Base-by-base conservation (phyloP, 768 basidiomycete species). In the Termitomyces sp. region DNA sequence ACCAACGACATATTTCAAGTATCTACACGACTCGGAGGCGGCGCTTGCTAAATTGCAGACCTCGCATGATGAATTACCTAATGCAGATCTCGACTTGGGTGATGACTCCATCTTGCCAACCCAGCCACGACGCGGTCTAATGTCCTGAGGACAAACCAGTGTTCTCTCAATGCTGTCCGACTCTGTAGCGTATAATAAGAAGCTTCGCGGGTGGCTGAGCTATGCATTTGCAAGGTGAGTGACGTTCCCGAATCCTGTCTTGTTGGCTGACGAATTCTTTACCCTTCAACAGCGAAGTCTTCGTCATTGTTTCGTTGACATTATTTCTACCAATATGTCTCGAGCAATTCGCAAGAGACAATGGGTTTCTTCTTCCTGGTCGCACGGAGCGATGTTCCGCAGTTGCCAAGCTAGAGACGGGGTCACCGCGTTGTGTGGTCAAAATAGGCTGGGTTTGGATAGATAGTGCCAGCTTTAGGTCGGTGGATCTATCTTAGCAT, bases 401-500 rank as follows among this genome's bases (percentile, higher is more conserved):
- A 4, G 46, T 63, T 5, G 61, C 61, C n/a, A 57, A 60, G 16
- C 55, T 65, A 7, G 65, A 59, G 52, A 53, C 46, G 12, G 65
- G 60, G 14, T 51, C 56, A 2, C 78, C 71, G 16, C 79, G 89
- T 27, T 96, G 94, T 71, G 90, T 88, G 5, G 93, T 95, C 26
- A 85, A 85, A 68, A 76, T 96, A 55, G 86, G 85, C 1, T 93
- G 93, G 83, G 59, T 77, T 1, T 96, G 93, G 93, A 82, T 95
- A 50, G 95, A 96, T 67, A 93, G 81, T 13, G 93, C 95, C 2
- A 94, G 93, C 67, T 96, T 94, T 70, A 95, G 93, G 93, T 91
- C 52, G 42, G 82, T 45, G 18, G 2, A 9, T 18, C 8, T 10
- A 12, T 5, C 6, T 57, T 33, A 13, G 1, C 3, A 5, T 18